A percentile compares a stretch with the other conserved stretches of the same genome.
Conservation (phyloP, 805 yeast genomes). For the Pichia californica region DNA sequence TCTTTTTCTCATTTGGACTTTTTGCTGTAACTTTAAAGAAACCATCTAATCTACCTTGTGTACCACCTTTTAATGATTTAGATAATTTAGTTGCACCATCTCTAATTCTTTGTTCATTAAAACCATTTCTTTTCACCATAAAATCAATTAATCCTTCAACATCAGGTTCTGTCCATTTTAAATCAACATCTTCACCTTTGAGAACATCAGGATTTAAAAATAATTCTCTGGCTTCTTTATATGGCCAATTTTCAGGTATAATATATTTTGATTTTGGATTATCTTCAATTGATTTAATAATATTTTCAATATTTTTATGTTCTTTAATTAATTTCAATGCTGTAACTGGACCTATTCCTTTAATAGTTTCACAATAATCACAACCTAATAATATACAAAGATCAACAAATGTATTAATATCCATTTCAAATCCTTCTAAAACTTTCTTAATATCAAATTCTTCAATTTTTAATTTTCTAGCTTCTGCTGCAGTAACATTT, state of each 20-base stretch:
- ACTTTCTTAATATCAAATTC: slow-evolving; percentile 68
- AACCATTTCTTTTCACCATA: slow-evolving; percentile 83
- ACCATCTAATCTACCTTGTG: slow-evolving; percentile 89
- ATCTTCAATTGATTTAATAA: slow-evolving; percentile 56
- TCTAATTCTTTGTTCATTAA: slow-evolving; percentile 85
- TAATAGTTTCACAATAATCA: slow-evolving; percentile 93
- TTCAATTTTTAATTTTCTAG: slow-evolving; percentile 85
- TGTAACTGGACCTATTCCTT: slow-evolving; percentile 94
- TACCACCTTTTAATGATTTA: slow-evolving; percentile 77
- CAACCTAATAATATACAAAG: slow-evolving; percentile 91
- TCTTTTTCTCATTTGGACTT: slow-evolving; percentile 37
- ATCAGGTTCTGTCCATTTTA: slow-evolving; percentile 89
- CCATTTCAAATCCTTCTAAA: slow-evolving; percentile 72
- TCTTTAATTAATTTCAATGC: slow-evolving; percentile 85
- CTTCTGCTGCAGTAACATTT: slow-evolving; percentile 90
- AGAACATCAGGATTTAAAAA: slow-evolving; percentile 79
- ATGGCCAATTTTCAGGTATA: slow-evolving; percentile 95
- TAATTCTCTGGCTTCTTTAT: slow-evolving; percentile 75
- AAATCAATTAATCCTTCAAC: slow-evolving; percentile 75
- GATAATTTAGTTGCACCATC: slow-evolving; percentile 80
- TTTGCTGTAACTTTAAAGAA: slow-evolving; percentile 61
- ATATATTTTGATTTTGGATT: slow-evolving; percentile 61
- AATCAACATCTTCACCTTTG: slow-evolving; percentile 50
- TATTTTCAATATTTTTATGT: slow-evolving; percentile 72
- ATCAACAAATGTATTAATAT: slow-evolving; percentile 71